phyloP scores from a whole-genome alignment of 345 rosid species.

The Bruguiera parviflora region DNA sequence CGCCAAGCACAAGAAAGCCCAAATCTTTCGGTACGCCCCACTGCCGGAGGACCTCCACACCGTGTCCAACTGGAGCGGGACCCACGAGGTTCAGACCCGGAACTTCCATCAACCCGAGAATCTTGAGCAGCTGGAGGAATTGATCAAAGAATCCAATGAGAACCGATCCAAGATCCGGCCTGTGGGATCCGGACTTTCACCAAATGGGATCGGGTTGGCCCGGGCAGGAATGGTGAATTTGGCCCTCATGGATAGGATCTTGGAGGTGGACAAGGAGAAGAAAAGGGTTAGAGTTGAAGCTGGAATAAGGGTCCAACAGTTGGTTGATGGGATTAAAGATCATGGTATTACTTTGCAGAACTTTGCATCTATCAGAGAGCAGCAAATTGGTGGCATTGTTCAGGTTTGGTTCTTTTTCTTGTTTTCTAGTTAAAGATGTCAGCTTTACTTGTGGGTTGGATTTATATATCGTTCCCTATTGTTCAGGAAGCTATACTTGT shows the following conservation, averaged over 20 bases:
- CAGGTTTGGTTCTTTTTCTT: constrained; percentile 46
- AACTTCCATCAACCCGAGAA: constrained; percentile 80
- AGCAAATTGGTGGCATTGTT: constrained; percentile 97
- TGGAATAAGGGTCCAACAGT: constrained; percentile 84
- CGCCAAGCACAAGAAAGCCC: constrained; percentile 91
- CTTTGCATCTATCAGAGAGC: constrained; percentile 93
- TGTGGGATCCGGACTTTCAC: constrained; percentile 88
- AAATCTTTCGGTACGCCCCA: constrained; percentile 85
- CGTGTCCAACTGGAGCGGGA: constrained; percentile 95
- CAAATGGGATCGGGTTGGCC: constrained; percentile 86
- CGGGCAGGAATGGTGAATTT: constrained; percentile 89
- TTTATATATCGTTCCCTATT: background rate
- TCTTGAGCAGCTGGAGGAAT: constrained; percentile 59
- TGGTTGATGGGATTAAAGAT: constrained; percentile 82
- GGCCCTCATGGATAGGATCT: constrained; percentile 76
- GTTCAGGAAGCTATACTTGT: background rate
- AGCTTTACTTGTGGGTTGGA: background rate
- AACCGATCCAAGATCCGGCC: constrained; percentile 68
- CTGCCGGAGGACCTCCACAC: constrained; percentile 92
- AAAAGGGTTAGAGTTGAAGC: constrained; percentile 80
- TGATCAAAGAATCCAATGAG: constrained; percentile 58
- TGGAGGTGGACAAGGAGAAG: constrained; percentile 79
- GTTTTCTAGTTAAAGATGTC: background rate
- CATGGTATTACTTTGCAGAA: constrained; percentile 84
- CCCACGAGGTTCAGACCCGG: constrained; percentile 96